Base-by-base conservation (phyloP, 2,329 filamentous ascomycete species). In the Periglandula ipomoeae region DNA sequence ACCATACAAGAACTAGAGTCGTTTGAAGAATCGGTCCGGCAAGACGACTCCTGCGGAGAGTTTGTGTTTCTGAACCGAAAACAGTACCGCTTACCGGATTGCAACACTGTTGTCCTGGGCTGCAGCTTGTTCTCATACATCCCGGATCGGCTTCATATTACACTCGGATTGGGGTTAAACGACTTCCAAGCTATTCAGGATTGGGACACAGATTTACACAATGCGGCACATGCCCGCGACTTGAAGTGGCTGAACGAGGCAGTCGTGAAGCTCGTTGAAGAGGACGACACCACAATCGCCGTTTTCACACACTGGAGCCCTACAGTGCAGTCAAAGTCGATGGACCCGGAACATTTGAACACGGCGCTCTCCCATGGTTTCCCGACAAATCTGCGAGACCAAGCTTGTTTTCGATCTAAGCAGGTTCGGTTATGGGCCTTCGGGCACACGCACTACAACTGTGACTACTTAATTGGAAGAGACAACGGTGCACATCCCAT, bases 101-200 rank as follows among this genome's bases (percentile, higher is more conserved):
- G 53, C 7, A 51, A 56, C 19, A 59, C 56, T 11, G 54, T 60
- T 7, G 47, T 71, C 23, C 55, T 68, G 6, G 64, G 62, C 8
- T 65, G 63, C 50, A 67, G 69, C 2, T 62, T 81, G 2, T 76
- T 74, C 60, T 79, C 77, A 0, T 47, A 58, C 7, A 61, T 81
- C 26, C 63, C 67, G 1, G 48, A 64, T 0, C 55, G 64, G 15
- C 61, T 68, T 5, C 53, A 57, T 8, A 60, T 65, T 24, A 55
- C 50, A 0, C 68, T 79, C 13, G 66, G 65, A 42, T 56, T 68
- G 34, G 63, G 69, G 0, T 53, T 79, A 10, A 74, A 74, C 41
- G 75, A 79, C 61, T 80, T 80, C 52, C 74, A 68, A 53, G 55
- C 69, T 1, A 77, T 67, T n/a, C 42, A 56, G 0, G 58, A 63